Evolutionary conservation across 176 grass and related monocot genomes (phyloP), one percentile per base, ranked within the genome.

Genomic region (Carex scoparia): DNA sequence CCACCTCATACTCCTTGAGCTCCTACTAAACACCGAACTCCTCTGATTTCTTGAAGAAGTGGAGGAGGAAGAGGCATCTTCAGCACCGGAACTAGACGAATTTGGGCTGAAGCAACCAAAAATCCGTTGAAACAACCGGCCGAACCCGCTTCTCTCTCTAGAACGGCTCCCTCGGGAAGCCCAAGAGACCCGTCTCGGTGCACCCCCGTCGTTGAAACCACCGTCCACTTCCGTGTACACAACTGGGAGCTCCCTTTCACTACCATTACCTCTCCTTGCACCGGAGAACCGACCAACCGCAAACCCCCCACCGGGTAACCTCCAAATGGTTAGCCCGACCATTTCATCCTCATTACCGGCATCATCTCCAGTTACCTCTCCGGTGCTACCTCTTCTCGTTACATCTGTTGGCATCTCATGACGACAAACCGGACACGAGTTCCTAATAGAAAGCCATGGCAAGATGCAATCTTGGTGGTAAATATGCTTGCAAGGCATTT

Each of bases 401-500:
- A 51, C 69, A 5, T 94, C 92, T 0, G 83, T 66, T 49, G 92
- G 92, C 90, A 94, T 81, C 78, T 94, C 84, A 0, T 94, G 89
- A 35, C 90, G 92, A 78, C 92, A 94, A 0, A 94, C 87, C 0
- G 92, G 92, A 63, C 92, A 94, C 0, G 92, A 94, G 61, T 90
- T 94, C 53, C 87, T 83, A n/a, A 91, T 88, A 2, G 90, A 85
- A 30, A 94, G 92, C 92, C 92, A 94, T 2, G 92, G 92, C 67
- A 94, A 68, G 88, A 94, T 94, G 86, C 89, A 94, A 84, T 91
- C 90, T 42, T 90, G 87, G 69, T 94, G 92, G 61, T 90, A 94
- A 58, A 94, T 85, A 75, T 94, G 92, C 30, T 84, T 78, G 89
- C 89, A 94, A 5, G 92, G 89, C 92, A 94, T 94, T 71, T 94